These are phyloP conservation scores for Silene noctiflora DNA, from an alignment of 179 eudicot species.

Conservation along the genomic window DNA sequence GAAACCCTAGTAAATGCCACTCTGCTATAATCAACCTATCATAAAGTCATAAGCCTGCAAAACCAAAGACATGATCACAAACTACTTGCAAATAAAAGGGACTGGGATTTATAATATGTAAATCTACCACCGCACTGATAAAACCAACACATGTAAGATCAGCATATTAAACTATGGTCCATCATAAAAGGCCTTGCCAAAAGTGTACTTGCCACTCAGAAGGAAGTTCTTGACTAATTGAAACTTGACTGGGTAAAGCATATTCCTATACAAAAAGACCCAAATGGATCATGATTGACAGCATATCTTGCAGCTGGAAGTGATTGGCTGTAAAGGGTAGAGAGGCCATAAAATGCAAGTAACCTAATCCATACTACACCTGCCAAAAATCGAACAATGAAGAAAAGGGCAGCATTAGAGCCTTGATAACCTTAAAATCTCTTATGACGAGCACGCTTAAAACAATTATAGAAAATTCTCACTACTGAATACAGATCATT, in stretches of 20 bases:
- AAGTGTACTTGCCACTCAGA: constrained; percentile 30
- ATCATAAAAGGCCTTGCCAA: constrained; percentile 14
- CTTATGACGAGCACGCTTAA: not conserved
- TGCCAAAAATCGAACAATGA: constrained; percentile 7
- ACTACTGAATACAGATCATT: constrained; percentile 17
- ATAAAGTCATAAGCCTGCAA: not conserved
- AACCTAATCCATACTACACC: constrained; percentile 32
- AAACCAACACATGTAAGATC: not conserved
- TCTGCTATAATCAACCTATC: not conserved
- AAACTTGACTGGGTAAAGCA: constrained; percentile 27
- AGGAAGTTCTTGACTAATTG: constrained; percentile 28
- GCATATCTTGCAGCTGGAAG: constrained; percentile 22
- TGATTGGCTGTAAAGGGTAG: constrained; percentile 19
- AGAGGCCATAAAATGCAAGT: constrained; percentile 24
- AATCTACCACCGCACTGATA: not conserved
- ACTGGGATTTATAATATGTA: not conserved
- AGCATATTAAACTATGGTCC: constrained; percentile 3
- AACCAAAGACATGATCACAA: not conserved
- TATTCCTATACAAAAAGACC: constrained; percentile 15
- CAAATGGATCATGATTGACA: constrained; percentile 13
- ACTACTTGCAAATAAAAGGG: not conserved
- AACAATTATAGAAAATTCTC: not conserved
- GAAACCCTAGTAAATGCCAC: not conserved
- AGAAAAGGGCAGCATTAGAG: not conserved
- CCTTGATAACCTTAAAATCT: not conserved